These are phyloP conservation scores for Cystobasidium slooffiae DNA, from an alignment of 1,284 basidiomycete genomes.

Conservation along the genomic window DNA sequence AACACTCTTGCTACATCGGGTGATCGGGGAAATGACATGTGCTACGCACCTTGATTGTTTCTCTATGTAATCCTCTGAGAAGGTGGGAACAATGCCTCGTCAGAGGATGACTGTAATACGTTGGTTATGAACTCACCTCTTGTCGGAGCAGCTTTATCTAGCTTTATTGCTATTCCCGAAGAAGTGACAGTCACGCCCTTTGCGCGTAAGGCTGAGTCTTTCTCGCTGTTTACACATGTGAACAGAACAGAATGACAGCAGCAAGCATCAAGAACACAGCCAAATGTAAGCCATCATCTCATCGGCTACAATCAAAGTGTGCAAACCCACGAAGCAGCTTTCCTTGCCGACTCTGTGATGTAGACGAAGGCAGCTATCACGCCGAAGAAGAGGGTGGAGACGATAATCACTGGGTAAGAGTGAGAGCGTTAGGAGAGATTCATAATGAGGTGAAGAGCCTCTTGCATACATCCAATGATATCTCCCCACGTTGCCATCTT, in stretches of 20 bases:
- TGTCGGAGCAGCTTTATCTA: slow-evolving; percentile 35
- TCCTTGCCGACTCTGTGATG: slow-evolving; percentile 38
- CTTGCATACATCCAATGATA: slow-evolving; percentile 25
- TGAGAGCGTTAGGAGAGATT: not conserved
- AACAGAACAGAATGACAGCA: not conserved
- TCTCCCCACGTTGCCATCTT: slow-evolving; percentile 39
- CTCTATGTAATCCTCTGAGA: slow-evolving; percentile 36
- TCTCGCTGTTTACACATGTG: slow-evolving; percentile 26
- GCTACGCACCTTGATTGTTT: slow-evolving; percentile 30
- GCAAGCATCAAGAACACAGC: not conserved
- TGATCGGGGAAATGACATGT: not conserved
- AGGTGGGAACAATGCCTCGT: not conserved
- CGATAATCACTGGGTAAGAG: slow-evolving; percentile 18
- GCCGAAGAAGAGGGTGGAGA: slow-evolving; percentile 41
- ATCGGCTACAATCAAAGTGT: not conserved
- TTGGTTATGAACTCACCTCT: slow-evolving; percentile 7
- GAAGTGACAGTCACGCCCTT: slow-evolving; percentile 36
- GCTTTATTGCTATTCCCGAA: slow-evolving; percentile 39
- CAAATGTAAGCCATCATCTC: not conserved
- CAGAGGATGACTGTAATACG: not conserved
- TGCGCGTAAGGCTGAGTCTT: slow-evolving; percentile 28
- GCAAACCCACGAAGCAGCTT: slow-evolving; percentile 30
- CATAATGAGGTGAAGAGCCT: not conserved
- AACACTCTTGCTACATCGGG: not conserved
- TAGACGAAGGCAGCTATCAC: slow-evolving; percentile 40